Evolutionary conservation across 1,284 basidiomycete species (phyloP), one percentile per base, ranked within the genome.

Genomic region (Leccinum angustisporum): DNA sequence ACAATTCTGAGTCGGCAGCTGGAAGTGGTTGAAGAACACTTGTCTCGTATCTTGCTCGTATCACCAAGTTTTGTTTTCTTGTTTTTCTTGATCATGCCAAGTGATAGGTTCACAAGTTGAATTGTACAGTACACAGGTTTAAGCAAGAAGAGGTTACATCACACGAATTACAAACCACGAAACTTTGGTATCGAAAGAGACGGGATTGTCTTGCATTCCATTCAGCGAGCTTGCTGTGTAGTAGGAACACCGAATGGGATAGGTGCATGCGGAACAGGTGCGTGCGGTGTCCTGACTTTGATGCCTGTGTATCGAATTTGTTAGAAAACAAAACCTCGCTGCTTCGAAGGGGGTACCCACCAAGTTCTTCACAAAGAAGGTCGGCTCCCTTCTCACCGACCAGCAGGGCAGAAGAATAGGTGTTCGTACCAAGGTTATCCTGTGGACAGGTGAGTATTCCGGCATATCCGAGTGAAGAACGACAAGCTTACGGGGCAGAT

Each of bases 361-460:
- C 86, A 59, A 90, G 82, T 4, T 88, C 87, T 72, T 87, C 83
- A n/a, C 80, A 79, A 52, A 88, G 72, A 56, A 90, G 71, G 64
- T 80, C 77, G 5, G 86, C 87, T 54, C 84, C 86, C 76, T 88
- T 88, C 80, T 89, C 87, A 52, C 87, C 86, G 48, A 88, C 84
- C 48, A 88, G 78, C 60, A 88, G 74, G 25, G 87, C 86, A 57
- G 86, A 86, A 33, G 86, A 88, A 75, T 88, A 88, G 8, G 86
- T 88, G 78, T 88, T 88, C 33, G 87, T 88, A 61, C 86, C 87
- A 63, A 88, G 75, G 75, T 88, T 88, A 66, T 88, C 87, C 82
- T 86, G 61, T 27, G 61, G 61, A 60, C 13, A 53, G 54, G 55
- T 66, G 46, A 54, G 36, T 53, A 38, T 52, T 9, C 21, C 9